Evolutionary conservation across 2,329 filamentous ascomycete species (phyloP), one percentile per base, ranked within the genome.

Genomic region (Hysterium pulicare): DNA sequence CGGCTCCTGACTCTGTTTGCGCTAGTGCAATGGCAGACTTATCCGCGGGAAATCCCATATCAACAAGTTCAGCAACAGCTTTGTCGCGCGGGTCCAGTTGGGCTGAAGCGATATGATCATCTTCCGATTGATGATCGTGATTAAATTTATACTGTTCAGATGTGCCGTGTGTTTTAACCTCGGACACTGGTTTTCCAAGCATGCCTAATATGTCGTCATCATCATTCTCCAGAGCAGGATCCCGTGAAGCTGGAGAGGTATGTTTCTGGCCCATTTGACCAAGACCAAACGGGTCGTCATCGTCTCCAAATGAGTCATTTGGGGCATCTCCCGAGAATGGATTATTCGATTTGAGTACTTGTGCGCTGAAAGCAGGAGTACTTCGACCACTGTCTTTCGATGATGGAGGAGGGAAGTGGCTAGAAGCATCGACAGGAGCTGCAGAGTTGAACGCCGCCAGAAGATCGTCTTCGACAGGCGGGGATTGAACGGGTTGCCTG

Each of bases 11-110:
- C 3, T 88, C 85, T 23, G 87, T 95, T 57, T 89, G 85, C 9
- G 82, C 82, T 31, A 98, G 69, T 4, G 90, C 93, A 48, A 84
- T 76, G 41, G 79, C 78, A n/a, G 93, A 86, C 57, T 90, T 89
- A 45, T 95, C 87, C 0, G 83, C 78, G 0, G 88, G 82, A 55
- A 98, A 98, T 0, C 93, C 93, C 81, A 97, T 97, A 53, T 96
- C 91, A 3, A 96, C 82, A 20, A 98, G 72, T 62, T 97, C 89
- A 8, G 87, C 88, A 20, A 97, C 80, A 8, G 90, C 87, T 52
- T 79, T 81, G 58, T 95, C 89, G 44, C 85, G 83, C 1, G 80
- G 81, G 54, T 71, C 71, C 2, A 55, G 55, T 2, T 65, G 46
- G 11, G 46, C 49, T 6, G 55, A 51, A 5, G 51, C 19, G 15